Evolutionary conservation across 2,329 filamentous ascomycete species (phyloP).

Genomic region (Eutypa lata): DNA sequence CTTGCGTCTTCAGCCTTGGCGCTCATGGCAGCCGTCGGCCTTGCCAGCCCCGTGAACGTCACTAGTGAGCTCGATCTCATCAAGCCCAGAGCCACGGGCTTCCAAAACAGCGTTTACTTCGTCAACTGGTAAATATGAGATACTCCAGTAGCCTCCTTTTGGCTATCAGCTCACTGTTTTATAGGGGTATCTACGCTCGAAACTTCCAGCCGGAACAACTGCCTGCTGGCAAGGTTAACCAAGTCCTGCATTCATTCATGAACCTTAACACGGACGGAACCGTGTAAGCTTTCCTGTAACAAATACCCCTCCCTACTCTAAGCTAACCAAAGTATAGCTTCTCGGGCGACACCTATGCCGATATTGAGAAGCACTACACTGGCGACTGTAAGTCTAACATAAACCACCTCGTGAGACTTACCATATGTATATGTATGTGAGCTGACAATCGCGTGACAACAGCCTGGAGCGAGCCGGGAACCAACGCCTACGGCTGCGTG

Average conservation of each 20-base stretch:
- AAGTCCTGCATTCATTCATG: constrained; percentile 79
- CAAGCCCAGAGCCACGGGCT: constrained; percentile 24
- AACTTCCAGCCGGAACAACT: constrained; percentile 71
- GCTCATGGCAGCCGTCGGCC: constrained; percentile 21
- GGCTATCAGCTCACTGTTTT: constrained; percentile 2
- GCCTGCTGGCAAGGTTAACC: constrained; percentile 66
- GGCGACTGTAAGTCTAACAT: constrained; percentile 51
- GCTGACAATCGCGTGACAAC: constrained; percentile 11
- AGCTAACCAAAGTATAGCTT: constrained; percentile 36
- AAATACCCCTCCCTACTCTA: not conserved
- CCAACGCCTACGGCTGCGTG: constrained; percentile 75
- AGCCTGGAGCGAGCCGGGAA: constrained; percentile 60
- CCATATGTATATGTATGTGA: not conserved
- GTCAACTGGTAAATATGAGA: constrained; percentile 42
- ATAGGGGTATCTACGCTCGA: constrained; percentile 69
- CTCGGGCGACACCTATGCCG: constrained; percentile 67
- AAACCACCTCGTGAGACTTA: not conserved
- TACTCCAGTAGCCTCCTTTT: not conserved
- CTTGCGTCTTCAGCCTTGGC: constrained; percentile 16
- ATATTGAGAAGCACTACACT: constrained; percentile 70
- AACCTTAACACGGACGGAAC: constrained; percentile 70
- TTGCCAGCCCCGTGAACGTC: constrained; percentile 17
- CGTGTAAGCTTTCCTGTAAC: constrained; percentile 47
- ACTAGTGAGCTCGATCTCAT: constrained; percentile 15
- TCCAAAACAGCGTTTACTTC: constrained; percentile 46